Evolutionary conservation across 2,329 filamentous ascomycete genomes (phyloP).

Genomic region (Drechslerella coelobrocha): DNA sequence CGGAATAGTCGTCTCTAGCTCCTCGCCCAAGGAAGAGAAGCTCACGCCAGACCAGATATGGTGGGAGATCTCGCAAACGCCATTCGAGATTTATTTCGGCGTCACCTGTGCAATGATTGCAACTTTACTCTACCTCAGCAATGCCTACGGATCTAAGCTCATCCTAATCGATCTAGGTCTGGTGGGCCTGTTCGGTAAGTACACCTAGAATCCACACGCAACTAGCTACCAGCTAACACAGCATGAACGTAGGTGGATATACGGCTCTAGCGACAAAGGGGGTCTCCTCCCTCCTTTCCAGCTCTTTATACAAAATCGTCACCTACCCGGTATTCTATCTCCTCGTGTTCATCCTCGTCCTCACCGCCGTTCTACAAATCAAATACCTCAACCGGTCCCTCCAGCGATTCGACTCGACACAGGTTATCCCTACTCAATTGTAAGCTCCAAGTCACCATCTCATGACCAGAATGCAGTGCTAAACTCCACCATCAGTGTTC

Average conservation of each 20-base stretch:
- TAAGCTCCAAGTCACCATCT: conserved; percentile 1
- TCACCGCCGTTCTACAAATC: conserved; percentile 93
- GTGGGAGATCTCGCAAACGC: conserved; percentile 83
- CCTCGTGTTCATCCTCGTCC: conserved; percentile 77
- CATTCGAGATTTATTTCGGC: conserved; percentile 88
- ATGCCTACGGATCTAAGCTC: conserved; percentile 79
- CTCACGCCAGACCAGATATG: conserved; percentile 89
- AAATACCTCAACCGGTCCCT: conserved; percentile 91
- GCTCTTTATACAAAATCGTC: conserved; percentile 85
- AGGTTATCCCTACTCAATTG: conserved; percentile 97
- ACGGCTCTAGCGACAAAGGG: conserved; percentile 97
- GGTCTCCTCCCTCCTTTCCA: conserved; percentile 91
- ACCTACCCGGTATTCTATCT: conserved; percentile 91
- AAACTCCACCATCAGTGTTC: conserved; percentile 63
- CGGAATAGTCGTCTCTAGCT: conserved; percentile 90
- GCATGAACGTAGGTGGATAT: conserved; percentile 73
- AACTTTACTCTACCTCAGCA: conserved; percentile 80
- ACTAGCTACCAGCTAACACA: conserved; percentile 43
- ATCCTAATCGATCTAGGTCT: conserved; percentile 92
- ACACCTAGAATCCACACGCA: conserved; percentile 51
- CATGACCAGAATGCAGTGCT: neutral
- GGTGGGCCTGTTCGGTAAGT: conserved; percentile 86
- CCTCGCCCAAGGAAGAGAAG: conserved; percentile 58
- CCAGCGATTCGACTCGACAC: conserved; percentile 93
- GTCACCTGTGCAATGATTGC: conserved; percentile 77